phyloP scores from a whole-genome alignment of 441 rosid species.

The Pelargonium cotyledonis region DNA sequence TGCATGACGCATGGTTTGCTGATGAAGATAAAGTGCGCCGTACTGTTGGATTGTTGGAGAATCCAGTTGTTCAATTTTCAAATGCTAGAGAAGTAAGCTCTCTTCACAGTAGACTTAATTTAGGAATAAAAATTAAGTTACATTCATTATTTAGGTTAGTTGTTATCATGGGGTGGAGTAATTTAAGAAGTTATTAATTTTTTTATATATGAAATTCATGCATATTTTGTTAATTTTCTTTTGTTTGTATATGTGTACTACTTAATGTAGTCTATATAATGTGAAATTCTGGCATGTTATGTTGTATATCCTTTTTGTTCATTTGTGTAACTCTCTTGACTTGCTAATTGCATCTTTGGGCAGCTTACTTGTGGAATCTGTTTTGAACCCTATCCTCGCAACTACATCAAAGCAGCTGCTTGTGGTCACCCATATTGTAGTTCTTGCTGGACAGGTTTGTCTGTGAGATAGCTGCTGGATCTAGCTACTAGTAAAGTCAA shows the following conservation, averaged over 20 bases:
- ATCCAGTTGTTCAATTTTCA: slow-evolving; percentile 38
- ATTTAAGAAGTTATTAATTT: no score
- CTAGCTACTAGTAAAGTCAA: neutral
- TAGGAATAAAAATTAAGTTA: slow-evolving; percentile 1
- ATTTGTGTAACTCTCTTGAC: neutral
- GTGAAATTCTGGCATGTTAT: neutral
- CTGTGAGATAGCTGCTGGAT: neutral
- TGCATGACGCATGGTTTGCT: slow-evolving; percentile 92
- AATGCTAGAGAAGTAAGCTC: slow-evolving; percentile 43
- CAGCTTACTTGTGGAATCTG: slow-evolving; percentile 86
- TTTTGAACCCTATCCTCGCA: slow-evolving; percentile 47
- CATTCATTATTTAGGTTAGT: no score
- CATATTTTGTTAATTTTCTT: no score
- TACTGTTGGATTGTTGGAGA: slow-evolving; percentile 68
- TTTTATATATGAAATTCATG: no score
- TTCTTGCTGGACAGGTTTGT: slow-evolving; percentile 81
- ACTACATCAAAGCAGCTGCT: slow-evolving; percentile 50
- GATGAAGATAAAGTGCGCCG: slow-evolving; percentile 72
- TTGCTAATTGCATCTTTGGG: slow-evolving; percentile 12
- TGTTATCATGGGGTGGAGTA: no score
- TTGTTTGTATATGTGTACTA: no score
- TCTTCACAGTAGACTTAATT: neutral
- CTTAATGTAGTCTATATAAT: neutral
- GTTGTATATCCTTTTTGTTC: neutral
- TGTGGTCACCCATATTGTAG: slow-evolving; percentile 93